Percentiles rank a stretch among this genome's conserved stretches.
Evolutionary conservation across 495 filamentous ascomycete genomes (phyloP).

Genomic region (Aspergillus saccharolyticus): DNA sequence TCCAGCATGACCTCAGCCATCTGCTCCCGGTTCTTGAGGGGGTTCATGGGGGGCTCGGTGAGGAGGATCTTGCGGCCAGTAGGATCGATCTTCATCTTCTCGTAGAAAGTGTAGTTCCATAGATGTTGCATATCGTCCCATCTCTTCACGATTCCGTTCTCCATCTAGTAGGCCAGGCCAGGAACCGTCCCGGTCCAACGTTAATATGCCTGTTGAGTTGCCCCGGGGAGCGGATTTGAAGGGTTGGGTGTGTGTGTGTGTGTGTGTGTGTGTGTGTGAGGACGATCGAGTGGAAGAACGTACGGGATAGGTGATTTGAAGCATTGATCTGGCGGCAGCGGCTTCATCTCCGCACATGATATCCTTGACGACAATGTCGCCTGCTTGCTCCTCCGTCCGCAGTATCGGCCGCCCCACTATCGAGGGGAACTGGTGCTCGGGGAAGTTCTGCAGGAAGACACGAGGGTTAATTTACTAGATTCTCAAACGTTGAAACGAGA

Average conservation of each 20-base stretch:
- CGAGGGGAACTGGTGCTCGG: constrained; percentile 95
- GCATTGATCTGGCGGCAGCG: constrained; percentile 87
- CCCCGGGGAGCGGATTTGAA: constrained; percentile 14
- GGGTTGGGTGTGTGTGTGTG: too few relatives aligned
- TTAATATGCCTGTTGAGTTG: constrained; percentile 26
- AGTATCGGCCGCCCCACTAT: constrained; percentile 98
- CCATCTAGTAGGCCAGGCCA: constrained; percentile 60
- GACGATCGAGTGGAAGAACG: constrained; percentile 21
- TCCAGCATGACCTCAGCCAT: constrained; percentile 99
- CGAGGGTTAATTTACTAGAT: constrained; percentile 9
- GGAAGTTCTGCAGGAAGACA: constrained; percentile 69
- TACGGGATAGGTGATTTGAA: constrained; percentile 95
- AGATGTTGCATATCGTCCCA: constrained; percentile 99
- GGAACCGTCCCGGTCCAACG: constrained; percentile 10
- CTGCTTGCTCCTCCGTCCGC: constrained; percentile 82
- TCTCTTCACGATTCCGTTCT: constrained; percentile 97
- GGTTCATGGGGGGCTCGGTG: constrained; percentile 97
- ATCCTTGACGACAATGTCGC: constrained; percentile 86
- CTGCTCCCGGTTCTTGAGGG: constrained; percentile 87
- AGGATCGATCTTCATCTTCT: constrained; percentile 92
- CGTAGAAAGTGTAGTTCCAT: constrained; percentile 97
- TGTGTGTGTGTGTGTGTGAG: too few relatives aligned
- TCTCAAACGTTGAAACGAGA: constrained; percentile 2
- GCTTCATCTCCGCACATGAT: constrained; percentile 99
- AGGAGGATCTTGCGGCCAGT: constrained; percentile 94